Evolutionary conservation across 2,329 filamentous ascomycete species (phyloP).

Genomic region (Trichophyton benhamiae): DNA sequence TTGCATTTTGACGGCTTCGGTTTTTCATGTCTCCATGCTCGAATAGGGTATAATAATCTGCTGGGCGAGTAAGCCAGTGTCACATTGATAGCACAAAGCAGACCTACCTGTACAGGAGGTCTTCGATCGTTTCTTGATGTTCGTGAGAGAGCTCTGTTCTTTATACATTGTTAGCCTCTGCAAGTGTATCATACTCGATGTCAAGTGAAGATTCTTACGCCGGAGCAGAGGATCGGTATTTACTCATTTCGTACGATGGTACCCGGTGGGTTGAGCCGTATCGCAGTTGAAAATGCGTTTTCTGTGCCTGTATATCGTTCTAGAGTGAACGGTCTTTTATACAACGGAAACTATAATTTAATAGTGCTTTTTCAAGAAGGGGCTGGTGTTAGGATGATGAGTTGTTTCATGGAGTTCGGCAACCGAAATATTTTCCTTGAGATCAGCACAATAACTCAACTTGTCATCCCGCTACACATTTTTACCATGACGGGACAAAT

Average conservation of each 20-base stretch:
- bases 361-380: no score
- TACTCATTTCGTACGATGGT: not conserved
- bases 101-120: slow-evolving; percentile 9
- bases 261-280: no score
- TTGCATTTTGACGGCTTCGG: slow-evolving; percentile 5
- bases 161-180: not conserved
- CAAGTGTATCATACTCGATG: not conserved
- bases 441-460: no score
- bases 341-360: no score
- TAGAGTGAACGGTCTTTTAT: no score
- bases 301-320: no score
- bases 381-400: no score
- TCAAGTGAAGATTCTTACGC: not conserved
- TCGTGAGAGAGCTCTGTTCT: slow-evolving; percentile 4
- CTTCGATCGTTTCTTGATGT: slow-evolving; percentile 7
- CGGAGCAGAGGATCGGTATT: not conserved
- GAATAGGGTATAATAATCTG: slow-evolving; percentile 8
- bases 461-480: no score
- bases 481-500: no score
- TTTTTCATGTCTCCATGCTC: slow-evolving; percentile 4
- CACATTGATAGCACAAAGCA: not conserved
- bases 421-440: no score
- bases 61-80: not conserved
- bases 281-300: no score
- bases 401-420: no score